Base-by-base conservation (phyloP, 257 asterid species). In the Echites panduratus region DNA sequence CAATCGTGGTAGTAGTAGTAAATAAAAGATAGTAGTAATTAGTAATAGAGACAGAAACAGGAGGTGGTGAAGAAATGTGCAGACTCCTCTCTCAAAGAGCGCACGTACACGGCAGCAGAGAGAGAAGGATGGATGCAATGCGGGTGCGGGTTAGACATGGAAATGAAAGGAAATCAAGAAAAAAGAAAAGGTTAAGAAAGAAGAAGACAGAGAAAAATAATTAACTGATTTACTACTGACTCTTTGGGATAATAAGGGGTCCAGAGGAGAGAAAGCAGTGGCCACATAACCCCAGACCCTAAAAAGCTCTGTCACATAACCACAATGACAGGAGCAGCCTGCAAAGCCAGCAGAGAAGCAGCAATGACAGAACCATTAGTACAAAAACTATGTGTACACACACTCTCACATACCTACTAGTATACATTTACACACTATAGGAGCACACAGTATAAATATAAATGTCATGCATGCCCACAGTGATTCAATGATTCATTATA, bases 301-400 rank as follows among this genome's bases (percentile, higher is more conserved):
- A 79, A 80, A 85, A 82, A 73, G 77, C 49, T 82, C 88, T 88
- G 96, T 72, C 76, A 76, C 88, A 71, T 83, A 84, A 81, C 93
- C 78, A 90, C 87, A 79, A 84, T 79, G 76, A 81, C 77, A 75
- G 82, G 0, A 53, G 63, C 41, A 66, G 75, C 75, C 24, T 6
- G 54, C n/a, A 49, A 47, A 9, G 70, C 79, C 81, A 73, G 75
- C 72, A 44, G 17, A 35, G 43, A 52, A 32, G 64, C 73, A 69
- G 71, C 68, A 14, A 62, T 73, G 70, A 58, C 81, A 72, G 62
- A 73, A 69, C 57, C 63, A 66, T 68, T 64, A 68, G 78, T 78
- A 75, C 76, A 66, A 66, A 52, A 17, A 70, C 43, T 29, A 79
- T 65, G 72, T 68, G 32, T 65, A 74, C 72, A 71, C 72, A 71